Evolutionary conservation across 2,329 filamentous ascomycete species (phyloP), one percentile per base, ranked within the genome.

Genomic region (Alternaria sp.): DNA sequence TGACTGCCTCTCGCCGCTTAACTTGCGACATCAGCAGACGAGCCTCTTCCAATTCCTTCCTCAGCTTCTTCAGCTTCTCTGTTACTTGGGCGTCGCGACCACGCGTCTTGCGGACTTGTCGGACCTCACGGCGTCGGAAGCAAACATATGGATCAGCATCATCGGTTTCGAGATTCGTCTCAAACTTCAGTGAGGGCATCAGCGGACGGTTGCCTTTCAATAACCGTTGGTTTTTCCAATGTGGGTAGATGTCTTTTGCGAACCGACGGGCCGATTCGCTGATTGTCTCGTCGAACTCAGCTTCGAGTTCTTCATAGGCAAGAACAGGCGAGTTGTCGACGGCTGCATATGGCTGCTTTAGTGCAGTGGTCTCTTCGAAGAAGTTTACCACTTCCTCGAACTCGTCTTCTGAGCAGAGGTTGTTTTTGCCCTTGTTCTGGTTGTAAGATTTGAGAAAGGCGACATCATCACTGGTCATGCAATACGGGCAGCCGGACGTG

Each of bases 91-190:
- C 92, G 81, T 99, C 95, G 72, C 95, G 88, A 68, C 92, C 92
- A 73, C 95, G 87, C 36, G 95, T 99, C 81, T 98, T 99, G 70
- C 95, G 90, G 49, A 93, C 94, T 77, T 96, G 92, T 57, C 95
- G 90, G 45, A 96, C 91, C 79, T 99, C 95, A 64, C 95, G 91
- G 69, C 95, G 88, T 75, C 95, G 88, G 86, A 99, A 99, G 80
- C 95, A 99, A 72, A 99, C 93, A 80, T 97, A 99, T 48, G 95
- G 95, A 79, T 99, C 95, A 70, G 91, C 88, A 75, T 99, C 95
- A 77, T 99, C 95, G 61, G 90, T 96, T 66, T 98, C 94, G 74
- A 92, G 90, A 63, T 95, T 92, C 45, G 89, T 96, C 81, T 99
- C 95, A 66, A 97, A 95, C 81, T 97, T 97, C 75, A 98, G 86